A percentile compares a stretch with the other conserved stretches of the same genome.
These are phyloP conservation scores for Penicillium psychrofluorescens DNA, from an alignment of 495 filamentous ascomycete genomes.

Conservation along the genomic window DNA sequence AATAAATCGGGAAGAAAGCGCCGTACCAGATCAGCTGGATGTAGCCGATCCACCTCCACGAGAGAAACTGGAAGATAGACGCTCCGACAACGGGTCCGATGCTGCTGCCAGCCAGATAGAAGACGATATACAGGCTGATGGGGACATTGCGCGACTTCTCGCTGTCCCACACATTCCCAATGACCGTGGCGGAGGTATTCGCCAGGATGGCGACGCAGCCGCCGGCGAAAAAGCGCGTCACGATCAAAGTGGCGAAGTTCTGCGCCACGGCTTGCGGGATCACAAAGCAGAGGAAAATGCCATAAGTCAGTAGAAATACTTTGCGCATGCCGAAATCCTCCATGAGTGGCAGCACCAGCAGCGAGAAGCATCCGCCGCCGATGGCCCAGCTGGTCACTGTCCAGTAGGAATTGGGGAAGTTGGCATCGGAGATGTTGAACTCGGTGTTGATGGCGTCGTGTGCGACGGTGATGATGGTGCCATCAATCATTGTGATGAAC, in stretches of 20 bases:
- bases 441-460: conserved; percentile 27
- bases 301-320: conserved; percentile 39
- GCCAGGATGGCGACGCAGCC: conserved; percentile 37
- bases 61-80: conserved; percentile 28
- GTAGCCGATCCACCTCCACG: conserved; percentile 46
- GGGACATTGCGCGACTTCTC: conserved; percentile 35
- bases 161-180: conserved; percentile 41
- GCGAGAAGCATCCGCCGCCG: conserved; percentile 38
- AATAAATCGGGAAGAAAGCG: conserved; percentile 28
- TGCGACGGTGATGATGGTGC: conserved; percentile 38
- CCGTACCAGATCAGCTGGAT: conserved; percentile 40
- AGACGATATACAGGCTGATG: conserved; percentile 37
- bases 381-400: conserved; percentile 41
- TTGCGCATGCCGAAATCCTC: conserved; percentile 43
- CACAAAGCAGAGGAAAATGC: conserved; percentile 35
- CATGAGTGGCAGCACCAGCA: conserved; percentile 44
- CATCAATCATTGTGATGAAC: conserved; percentile 34
- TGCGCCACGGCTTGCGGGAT: conserved; percentile 42
- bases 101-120: conserved; percentile 33
- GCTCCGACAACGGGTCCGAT: conserved; percentile 43
- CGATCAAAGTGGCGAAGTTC: conserved; percentile 44
- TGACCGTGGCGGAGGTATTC: conserved; percentile 37
- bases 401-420: conserved; percentile 48
- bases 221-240: conserved; percentile 41
- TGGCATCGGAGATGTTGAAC: conserved; percentile 37